These are phyloP conservation scores for Telfairia occidentalis DNA, from an alignment of 331 rosid species.

Conservation along the genomic window DNA sequence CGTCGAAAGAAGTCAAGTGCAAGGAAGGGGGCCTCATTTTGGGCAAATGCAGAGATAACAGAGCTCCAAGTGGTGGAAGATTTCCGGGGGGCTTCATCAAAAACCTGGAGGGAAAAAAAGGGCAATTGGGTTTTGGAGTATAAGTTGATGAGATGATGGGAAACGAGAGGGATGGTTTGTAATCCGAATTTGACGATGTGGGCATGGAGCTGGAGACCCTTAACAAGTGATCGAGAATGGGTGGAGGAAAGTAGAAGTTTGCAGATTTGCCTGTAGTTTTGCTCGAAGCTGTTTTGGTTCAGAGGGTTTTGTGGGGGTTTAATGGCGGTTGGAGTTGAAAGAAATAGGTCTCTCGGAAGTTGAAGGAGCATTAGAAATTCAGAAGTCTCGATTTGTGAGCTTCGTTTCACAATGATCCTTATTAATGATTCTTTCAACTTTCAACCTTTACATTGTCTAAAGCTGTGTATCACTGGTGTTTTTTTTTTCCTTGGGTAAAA, in stretches of 20 bases:
- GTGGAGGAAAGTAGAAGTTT: conserved; percentile 43
- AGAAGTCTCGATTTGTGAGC: background rate
- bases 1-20: conserved; percentile 51
- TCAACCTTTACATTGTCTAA: background rate
- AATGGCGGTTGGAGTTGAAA: conserved; percentile 1
- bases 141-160: conserved; percentile 73
- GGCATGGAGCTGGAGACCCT: conserved; percentile 76
- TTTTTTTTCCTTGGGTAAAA: too few relatives aligned
- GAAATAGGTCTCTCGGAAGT: background rate
- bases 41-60: conserved; percentile 57
- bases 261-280: conserved; percentile 32
- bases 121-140: conserved; percentile 70
- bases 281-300: conserved; percentile 23
- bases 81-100: conserved; percentile 29
- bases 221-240: conserved; percentile 42
- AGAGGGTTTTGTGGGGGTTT: conserved; percentile 15
- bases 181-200: conserved; percentile 52
- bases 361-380: conserved; percentile 8
- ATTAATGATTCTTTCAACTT: background rate
- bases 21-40: conserved; percentile 52
- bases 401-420: background rate
- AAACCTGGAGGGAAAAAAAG: conserved; percentile 30
- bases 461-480: background rate
- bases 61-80: conserved; percentile 84
- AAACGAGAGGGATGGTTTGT: conserved; percentile 47